Base-by-base conservation (phyloP, 2,329 filamentous ascomycete species). In the Neopestalotiopsis clavispora region DNA sequence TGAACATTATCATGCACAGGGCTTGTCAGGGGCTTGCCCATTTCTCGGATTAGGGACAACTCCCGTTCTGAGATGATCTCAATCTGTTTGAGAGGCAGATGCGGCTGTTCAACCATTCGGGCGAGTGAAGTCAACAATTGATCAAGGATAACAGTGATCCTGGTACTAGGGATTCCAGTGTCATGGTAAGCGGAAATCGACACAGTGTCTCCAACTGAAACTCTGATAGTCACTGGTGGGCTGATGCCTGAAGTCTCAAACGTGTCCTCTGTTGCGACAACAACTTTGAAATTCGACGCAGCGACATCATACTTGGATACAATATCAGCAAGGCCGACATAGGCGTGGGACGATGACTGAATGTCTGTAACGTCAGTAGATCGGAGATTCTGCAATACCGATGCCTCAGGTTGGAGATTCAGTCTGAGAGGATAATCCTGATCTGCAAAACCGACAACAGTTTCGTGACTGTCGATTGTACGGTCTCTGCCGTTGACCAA, bases 401-500 rank as follows among this genome's bases (percentile, higher is more conserved):
- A 20, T 10, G 49, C 9, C n/a, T 60, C 49, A 28, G 42, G 40
- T 23, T 38, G n/a, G 14, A 69, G 45, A n/a, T 58, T 52, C 10
- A 66, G 38, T 49, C 38, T 62, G 38, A 69, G 56, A 23, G 67
- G 67, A 57, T 69, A 66, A n/a, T 69, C 63, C 12, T 61, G 63
- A 45, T 69, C 67, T 17, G 32, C 63, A 62, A 56, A 66, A 10
- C 67, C 67, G 13, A 69, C 52, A n/a, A 69, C 67, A 3, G 67
- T 65, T 5, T 69, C 67, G 58, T 69, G 40, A 32, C 58, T 57
- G 28, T 59, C 56, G 32, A 69, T 45, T 17, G 67, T 69, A n/a
- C 40, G 57, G 42, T 69, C 57, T 34, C 67, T 64, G 34, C 67
- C 67, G 57, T 69, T 62, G 12, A 60, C 52, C 9, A 64, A 42